A percentile compares a stretch with the other conserved stretches of the same genome.
These are phyloP conservation scores for Phytophthora nicotianae DNA, from an alignment of 352 stramenopile genomes.

Conservation along the genomic window DNA sequence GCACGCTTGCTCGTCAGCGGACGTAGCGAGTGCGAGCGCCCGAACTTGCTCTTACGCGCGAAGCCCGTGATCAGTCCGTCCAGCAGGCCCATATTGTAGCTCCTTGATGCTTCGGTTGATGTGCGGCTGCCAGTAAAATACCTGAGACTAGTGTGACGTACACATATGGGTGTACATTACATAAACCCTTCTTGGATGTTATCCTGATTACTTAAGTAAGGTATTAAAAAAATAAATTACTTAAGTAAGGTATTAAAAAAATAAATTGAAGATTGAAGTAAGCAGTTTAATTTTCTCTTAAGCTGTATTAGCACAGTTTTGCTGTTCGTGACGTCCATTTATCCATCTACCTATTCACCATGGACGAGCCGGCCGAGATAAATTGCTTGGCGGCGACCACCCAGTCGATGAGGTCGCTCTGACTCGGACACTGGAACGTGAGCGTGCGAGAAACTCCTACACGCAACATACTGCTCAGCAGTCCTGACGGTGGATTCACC, in stretches of 20 bases:
- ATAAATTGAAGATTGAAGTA: no score
- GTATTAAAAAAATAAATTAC: no score
- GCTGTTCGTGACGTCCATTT: background rate
- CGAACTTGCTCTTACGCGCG: slow-evolving; percentile 86
- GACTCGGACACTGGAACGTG: slow-evolving; percentile 82
- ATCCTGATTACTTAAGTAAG: no score
- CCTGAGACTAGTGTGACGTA: slow-evolving; percentile 1
- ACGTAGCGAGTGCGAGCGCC: slow-evolving; percentile 78
- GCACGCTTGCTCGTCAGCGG: slow-evolving; percentile 94
- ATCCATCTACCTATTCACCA: slow-evolving; percentile 42
- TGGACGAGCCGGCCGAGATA: slow-evolving; percentile 54
- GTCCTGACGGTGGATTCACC: slow-evolving; percentile 52
- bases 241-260: no score
- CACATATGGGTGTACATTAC: slow-evolving; percentile 1
- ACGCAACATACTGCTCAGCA: slow-evolving; percentile 70
- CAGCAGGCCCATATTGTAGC: slow-evolving; percentile 66
- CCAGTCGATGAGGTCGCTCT: slow-evolving; percentile 83
- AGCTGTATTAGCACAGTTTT: background rate
- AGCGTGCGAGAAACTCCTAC: slow-evolving; percentile 70
- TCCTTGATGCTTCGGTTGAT: slow-evolving; percentile 10
- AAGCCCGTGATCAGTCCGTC: slow-evolving; percentile 78
- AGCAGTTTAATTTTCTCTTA: no score
- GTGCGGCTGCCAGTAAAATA: slow-evolving; percentile 32
- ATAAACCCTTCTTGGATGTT: no score
- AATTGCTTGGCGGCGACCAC: slow-evolving; percentile 78